Percentiles rank a stretch among this genome's conserved stretches.
Conservation (phyloP, 345 rosid species). For the Crucihimalaya himalaica region DNA sequence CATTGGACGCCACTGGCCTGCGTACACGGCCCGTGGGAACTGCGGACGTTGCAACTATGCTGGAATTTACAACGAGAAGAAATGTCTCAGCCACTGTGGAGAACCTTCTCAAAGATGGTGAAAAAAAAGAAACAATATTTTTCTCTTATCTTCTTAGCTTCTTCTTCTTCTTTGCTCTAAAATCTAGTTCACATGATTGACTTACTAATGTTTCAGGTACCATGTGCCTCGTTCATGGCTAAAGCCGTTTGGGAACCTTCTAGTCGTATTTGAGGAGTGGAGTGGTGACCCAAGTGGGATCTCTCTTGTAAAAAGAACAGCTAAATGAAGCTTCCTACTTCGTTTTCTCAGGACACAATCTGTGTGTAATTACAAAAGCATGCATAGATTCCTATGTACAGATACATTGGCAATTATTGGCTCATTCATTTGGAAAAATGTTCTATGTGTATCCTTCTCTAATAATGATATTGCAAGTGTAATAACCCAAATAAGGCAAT, state of each 20-base stretch:
- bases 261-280: conserved; percentile 93
- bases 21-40: conserved; percentile 35
- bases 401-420: background rate
- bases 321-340: conserved; percentile 21
- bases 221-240: conserved; percentile 94
- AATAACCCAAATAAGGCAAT: background rate
- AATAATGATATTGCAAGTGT: background rate
- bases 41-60: conserved; percentile 35
- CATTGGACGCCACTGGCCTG: conserved; percentile 46
- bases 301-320: conserved; percentile 65
- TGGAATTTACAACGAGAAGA: conserved; percentile 35
- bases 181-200: background rate
- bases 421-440: background rate
- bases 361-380: background rate
- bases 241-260: conserved; percentile 70
- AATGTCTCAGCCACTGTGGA: conserved; percentile 63
- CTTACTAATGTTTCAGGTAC: conserved; percentile 53
- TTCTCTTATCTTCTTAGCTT: background rate
- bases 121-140: background rate
- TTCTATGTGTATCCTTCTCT: background rate
- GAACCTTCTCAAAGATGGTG: conserved; percentile 96
- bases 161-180: background rate
- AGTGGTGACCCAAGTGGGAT: conserved; percentile 93
- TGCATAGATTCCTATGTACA: background rate
- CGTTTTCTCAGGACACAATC: background rate